Conservation (phyloP, 345 rosid species). For the Durio zibethinus region DNA sequence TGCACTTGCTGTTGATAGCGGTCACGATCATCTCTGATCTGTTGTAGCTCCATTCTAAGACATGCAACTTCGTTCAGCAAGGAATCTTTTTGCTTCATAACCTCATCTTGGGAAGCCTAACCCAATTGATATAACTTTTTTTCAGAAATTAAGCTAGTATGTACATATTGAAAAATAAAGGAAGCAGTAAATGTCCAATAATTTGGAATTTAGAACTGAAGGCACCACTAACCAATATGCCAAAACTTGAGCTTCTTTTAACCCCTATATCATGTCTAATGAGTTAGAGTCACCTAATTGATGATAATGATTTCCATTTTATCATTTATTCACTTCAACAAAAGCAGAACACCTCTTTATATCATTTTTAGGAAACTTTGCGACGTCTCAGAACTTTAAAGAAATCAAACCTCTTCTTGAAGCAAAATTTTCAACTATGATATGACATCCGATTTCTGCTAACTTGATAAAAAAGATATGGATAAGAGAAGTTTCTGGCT, state of each 20-base stretch:
- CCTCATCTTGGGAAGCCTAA: constrained; percentile 80
- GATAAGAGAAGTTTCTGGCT: background rate
- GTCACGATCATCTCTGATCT: constrained; percentile 67
- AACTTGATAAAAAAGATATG: background rate
- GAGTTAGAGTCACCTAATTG: background rate
- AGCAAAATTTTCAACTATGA: background rate
- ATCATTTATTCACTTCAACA: background rate
- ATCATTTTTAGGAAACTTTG: background rate
- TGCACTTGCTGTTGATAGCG: constrained; percentile 48
- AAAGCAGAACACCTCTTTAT: background rate
- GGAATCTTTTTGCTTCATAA: constrained; percentile 60
- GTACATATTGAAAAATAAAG: background rate
- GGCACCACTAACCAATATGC: background rate
- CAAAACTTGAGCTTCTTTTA: background rate
- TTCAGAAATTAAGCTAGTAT: constrained; percentile 1
- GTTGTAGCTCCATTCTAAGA: constrained; percentile 65
- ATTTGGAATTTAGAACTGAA: background rate
- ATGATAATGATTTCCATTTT: background rate
- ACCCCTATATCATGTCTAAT: background rate
- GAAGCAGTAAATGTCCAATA: background rate
- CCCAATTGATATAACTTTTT: constrained; percentile 11
- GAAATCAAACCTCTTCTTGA: constrained; percentile 2
- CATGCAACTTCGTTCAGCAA: constrained; percentile 61
- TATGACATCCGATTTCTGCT: background rate
- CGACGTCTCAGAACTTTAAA: background rate